Conservation (phyloP, 2,329 filamentous ascomycete genomes). For the Ophiostoma ulmi region DNA sequence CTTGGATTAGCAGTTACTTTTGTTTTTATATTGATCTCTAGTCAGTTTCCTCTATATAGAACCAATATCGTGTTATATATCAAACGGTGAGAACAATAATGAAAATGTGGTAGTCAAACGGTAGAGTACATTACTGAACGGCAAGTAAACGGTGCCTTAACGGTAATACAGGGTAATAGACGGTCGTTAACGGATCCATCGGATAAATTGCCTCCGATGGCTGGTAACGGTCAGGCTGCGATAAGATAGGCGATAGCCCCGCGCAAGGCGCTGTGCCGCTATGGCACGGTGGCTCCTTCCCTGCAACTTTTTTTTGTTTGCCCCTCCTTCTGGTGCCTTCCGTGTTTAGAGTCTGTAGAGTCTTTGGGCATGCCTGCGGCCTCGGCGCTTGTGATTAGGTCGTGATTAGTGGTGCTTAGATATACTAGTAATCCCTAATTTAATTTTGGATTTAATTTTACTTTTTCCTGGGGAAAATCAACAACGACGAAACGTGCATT, state of each 20-base stretch:
- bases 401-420: neutral
- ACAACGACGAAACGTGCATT: constrained; percentile 14
- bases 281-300: constrained; percentile 1
- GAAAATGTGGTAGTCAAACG: neutral
- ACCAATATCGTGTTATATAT: neutral
- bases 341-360: neutral
- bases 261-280: neutral
- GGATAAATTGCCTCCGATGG: constrained; percentile 6
- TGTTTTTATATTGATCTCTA: no score
- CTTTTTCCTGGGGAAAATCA: constrained; percentile 19
- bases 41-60: no score
- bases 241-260: constrained; percentile 9
- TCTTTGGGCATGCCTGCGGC: neutral
- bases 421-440: neutral
- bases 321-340: constrained; percentile 18
- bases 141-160: neutral
- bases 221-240: neutral
- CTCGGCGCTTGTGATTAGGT: neutral
- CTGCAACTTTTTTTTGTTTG: constrained; percentile 18
- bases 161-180: no score
- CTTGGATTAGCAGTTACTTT: no score
- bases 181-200: neutral
- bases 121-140: neutral
- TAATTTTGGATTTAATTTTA: neutral
- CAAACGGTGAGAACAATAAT: neutral